Conservation (phyloP, 2,329 filamentous ascomycete species). For the Talaromyces sp. region DNA sequence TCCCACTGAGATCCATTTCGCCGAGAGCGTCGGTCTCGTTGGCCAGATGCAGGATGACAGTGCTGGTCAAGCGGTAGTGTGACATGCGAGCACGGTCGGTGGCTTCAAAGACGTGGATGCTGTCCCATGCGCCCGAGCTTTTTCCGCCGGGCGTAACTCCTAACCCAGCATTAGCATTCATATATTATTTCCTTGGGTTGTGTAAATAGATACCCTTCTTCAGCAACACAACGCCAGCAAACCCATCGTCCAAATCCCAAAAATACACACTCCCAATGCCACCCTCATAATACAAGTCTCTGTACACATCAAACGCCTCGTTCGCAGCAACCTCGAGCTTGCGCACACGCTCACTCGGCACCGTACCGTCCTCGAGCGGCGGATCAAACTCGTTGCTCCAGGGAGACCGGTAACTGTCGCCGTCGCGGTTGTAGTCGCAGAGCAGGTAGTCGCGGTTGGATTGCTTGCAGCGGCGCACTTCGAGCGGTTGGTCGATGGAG, state of each 20-base stretch:
- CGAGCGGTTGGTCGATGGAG: slow-evolving; percentile 92
- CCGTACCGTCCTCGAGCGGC: slow-evolving; percentile 77
- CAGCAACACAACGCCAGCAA: slow-evolving; percentile 88
- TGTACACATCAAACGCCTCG: slow-evolving; percentile 93
- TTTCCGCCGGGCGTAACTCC: slow-evolving; percentile 63
- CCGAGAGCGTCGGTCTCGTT: slow-evolving; percentile 65
- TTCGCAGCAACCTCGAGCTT: slow-evolving; percentile 94
- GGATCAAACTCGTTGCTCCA: slow-evolving; percentile 99
- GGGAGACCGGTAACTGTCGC: slow-evolving; percentile 94
- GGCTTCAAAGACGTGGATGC: slow-evolving; percentile 97
- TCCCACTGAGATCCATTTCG: slow-evolving; percentile 86
- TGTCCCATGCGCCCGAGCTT: slow-evolving; percentile 88
- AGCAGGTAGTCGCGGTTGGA: slow-evolving; percentile 92
- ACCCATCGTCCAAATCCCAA: slow-evolving; percentile 97
- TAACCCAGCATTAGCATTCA: slow-evolving; percentile 10
- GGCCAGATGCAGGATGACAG: slow-evolving; percentile 85
- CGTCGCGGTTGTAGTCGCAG: slow-evolving; percentile 99
- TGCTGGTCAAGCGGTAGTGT: slow-evolving; percentile 97
- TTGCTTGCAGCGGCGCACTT: slow-evolving; percentile 77
- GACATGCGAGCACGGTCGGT: slow-evolving; percentile 85
- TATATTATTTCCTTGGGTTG: not conserved
- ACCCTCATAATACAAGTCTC: slow-evolving; percentile 88
- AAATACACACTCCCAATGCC: slow-evolving; percentile 95
- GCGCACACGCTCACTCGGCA: slow-evolving; percentile 83
- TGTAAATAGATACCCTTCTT: slow-evolving; percentile 68